Conservation (phyloP, 495 filamentous ascomycete species). For the Bacidia rubella region DNA sequence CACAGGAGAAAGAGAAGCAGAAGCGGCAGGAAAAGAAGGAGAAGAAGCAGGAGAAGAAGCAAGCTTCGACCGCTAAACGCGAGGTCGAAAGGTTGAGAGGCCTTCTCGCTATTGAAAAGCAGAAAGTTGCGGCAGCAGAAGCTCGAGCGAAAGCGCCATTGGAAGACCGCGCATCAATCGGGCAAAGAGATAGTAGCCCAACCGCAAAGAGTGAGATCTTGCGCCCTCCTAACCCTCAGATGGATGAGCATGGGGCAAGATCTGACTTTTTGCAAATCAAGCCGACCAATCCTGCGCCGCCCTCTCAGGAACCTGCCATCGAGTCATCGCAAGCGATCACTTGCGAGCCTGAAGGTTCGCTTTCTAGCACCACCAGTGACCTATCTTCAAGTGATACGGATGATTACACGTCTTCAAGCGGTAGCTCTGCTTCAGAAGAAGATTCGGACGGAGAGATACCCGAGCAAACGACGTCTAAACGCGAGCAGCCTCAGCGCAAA, state of each 20-base stretch:
- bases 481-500: neutral
- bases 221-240: too few relatives aligned
- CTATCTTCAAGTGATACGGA: neutral
- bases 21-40: conserved; percentile 22
- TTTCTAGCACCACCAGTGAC: neutral
- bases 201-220: too few relatives aligned
- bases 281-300: too few relatives aligned
- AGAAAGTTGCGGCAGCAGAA: conserved; percentile 34
- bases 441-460: neutral
- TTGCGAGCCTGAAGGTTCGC: neutral
- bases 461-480: neutral
- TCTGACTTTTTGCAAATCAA: too few relatives aligned
- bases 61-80: conserved; percentile 30
- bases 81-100: conserved; percentile 38
- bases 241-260: too few relatives aligned
- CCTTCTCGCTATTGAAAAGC: conserved; percentile 34
- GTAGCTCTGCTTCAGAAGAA: neutral
- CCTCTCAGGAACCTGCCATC: too few relatives aligned
- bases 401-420: conserved; percentile 1
- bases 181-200: too few relatives aligned
- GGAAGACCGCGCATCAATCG: too few relatives aligned
- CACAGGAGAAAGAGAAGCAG: conserved; percentile 15
- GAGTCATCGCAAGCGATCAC: too few relatives aligned
- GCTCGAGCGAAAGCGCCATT: conserved; percentile 23
- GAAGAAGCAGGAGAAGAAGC: conserved; percentile 18